Evolutionary conservation across 2,329 filamentous ascomycete genomes (phyloP).

Genomic region (Ceratocystis alfenasii): DNA sequence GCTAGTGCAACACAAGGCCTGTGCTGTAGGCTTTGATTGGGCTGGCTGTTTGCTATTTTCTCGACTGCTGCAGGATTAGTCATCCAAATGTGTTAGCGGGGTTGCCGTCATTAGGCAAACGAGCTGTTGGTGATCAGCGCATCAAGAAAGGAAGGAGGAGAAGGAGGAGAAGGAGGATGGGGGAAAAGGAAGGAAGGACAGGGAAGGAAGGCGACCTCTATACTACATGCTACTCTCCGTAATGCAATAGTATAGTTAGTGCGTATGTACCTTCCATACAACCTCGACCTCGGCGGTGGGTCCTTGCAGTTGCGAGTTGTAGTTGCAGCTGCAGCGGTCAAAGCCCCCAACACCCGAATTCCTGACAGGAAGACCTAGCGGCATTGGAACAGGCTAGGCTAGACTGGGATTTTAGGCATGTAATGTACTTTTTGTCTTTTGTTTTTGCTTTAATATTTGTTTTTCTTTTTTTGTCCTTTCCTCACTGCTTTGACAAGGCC

Average conservation of each 20-base stretch:
- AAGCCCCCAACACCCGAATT: conserved; percentile 3
- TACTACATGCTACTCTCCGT: no score
- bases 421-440: background rate
- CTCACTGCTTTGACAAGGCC: background rate
- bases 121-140: background rate
- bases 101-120: background rate
- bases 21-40: conserved; percentile 2
- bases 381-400: conserved; percentile 6
- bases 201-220: background rate
- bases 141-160: background rate
- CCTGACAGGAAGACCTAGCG: conserved; percentile 3
- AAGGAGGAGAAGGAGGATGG: background rate
- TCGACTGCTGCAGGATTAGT: background rate
- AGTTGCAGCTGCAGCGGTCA: background rate
- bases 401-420: background rate
- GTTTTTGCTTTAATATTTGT: no score
- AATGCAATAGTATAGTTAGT: no score
- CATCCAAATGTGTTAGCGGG: background rate
- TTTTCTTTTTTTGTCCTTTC: no score
- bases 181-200: background rate
- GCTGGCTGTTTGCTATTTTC: background rate
- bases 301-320: background rate
- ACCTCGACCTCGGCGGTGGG: background rate
- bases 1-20: background rate
- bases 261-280: background rate